Base-by-base conservation (phyloP, 768 basidiomycete genomes). In the Phanerochaete carnosa region DNA sequence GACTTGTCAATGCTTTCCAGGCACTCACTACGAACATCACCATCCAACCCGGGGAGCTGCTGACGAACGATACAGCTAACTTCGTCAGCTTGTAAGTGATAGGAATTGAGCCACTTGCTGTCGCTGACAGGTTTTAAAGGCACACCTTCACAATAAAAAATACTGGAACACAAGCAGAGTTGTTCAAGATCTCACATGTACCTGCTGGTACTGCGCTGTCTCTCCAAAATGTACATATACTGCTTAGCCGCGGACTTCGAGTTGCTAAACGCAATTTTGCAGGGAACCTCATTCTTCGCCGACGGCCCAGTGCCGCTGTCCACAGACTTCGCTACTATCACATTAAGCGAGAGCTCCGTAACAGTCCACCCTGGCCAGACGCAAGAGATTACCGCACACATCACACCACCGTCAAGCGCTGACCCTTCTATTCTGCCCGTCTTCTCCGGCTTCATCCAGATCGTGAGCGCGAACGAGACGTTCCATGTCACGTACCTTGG, bases 31-130 rank as follows among this genome's bases (percentile, higher is more conserved):
- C 80, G 4, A 79, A 76, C 0, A 80, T 84, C 3, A 67, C 82
- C 39, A 71, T 89, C 28, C 77, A 80, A 4, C 85, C 85, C 5
- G 77, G 79, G 15, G 80, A 87, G 66, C 73, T 89, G n/a, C 64
- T 83, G 37, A 71, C 87, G 43, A 89, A 90, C 63, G 87, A 88
- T 68, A 88, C 87, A 3, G 78, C 81, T 8, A 75, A 85, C 66
- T 82, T 83, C 69, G 71, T 75, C 54, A 69, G 72, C 33, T 52
- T 68, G 81, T 82, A 66, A 60, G 80, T 73, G 22, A 12, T 23
- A 4, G 6, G 54, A 26, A 29, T n/a, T 39, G 1, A 35, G 19
- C 19, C n/a, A 47, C 22, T 52, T 19, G n/a, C 35, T 59, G 25
- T 58, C 52, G 9, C n/a, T 23, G 53, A 32, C 37, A 22, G 37